Conservation (phyloP, 345 rosid species). For the Abelmoschus esculentus region DNA sequence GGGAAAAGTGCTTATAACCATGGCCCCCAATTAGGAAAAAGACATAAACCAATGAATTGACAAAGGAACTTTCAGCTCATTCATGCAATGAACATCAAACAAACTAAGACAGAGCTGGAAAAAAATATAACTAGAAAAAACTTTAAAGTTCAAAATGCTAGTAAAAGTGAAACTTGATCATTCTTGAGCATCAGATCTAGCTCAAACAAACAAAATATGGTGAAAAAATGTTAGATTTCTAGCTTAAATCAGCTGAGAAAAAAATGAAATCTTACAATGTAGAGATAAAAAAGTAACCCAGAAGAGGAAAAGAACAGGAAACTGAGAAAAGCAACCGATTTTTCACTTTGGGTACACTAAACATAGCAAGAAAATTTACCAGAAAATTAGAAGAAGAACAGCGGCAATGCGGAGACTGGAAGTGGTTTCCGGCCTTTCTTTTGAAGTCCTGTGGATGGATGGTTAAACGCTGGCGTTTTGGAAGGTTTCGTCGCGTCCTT, state of each 20-base stretch:
- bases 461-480: conserved; percentile 19
- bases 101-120: not conserved
- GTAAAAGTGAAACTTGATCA: not conserved
- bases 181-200: conserved; percentile 29
- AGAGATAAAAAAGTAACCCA: conserved; percentile 15
- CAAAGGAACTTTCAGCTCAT: conserved; percentile 3
- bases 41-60: not conserved
- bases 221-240: not conserved
- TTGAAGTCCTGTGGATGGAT: not conserved
- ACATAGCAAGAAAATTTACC: conserved; percentile 5
- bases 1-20: not conserved
- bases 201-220: conserved; percentile 1
- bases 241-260: conserved; percentile 11
- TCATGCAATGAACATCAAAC: conserved; percentile 9
- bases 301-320: not conserved
- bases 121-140: not conserved
- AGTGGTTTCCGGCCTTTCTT: not conserved
- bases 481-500: not conserved
- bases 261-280: conserved; percentile 28
- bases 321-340: not conserved
- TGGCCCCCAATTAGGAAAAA: not conserved
- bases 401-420: conserved; percentile 10
- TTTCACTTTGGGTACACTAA: conserved; percentile 1
- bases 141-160: not conserved
- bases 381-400: not conserved